Conservation (phyloP, 176 grass and related monocot species). For the Luzula sylvatica region DNA sequence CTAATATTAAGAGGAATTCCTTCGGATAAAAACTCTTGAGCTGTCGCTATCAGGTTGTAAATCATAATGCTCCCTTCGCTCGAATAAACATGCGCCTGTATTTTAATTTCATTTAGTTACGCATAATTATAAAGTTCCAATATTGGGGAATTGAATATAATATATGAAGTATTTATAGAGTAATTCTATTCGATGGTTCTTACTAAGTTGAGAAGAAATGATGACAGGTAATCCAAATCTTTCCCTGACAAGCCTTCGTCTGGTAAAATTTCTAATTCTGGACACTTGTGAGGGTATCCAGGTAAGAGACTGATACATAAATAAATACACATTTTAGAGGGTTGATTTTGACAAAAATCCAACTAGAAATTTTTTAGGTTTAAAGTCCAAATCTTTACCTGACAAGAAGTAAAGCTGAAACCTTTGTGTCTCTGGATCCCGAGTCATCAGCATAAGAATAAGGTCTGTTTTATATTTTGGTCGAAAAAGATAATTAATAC, state of each 20-base stretch:
- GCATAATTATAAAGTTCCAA: too few species aligned
- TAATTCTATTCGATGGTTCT: neutral
- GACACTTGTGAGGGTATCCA: constrained; percentile 96
- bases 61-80: constrained; percentile 94
- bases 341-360: neutral
- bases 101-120: constrained; percentile 16
- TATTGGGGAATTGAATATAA: neutral
- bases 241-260: constrained; percentile 67
- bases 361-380: constrained; percentile 8
- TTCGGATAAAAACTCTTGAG: constrained; percentile 92
- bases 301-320: constrained; percentile 51
- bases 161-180: constrained; percentile 1
- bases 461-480: constrained; percentile 47
- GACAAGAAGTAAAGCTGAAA: constrained; percentile 58
- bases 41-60: constrained; percentile 86
- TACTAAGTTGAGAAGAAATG: constrained; percentile 82
- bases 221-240: constrained; percentile 55
- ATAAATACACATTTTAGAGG: neutral
- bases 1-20: constrained; percentile 40
- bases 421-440: constrained; percentile 52
- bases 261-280: constrained; percentile 59
- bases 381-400: too few species aligned
- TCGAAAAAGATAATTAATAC: neutral
- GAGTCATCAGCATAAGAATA: constrained; percentile 61
- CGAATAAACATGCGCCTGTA: constrained; percentile 76